phyloP scores from a whole-genome alignment of 805 yeast genomes.

The Metschnikowia gruessii region DNA sequence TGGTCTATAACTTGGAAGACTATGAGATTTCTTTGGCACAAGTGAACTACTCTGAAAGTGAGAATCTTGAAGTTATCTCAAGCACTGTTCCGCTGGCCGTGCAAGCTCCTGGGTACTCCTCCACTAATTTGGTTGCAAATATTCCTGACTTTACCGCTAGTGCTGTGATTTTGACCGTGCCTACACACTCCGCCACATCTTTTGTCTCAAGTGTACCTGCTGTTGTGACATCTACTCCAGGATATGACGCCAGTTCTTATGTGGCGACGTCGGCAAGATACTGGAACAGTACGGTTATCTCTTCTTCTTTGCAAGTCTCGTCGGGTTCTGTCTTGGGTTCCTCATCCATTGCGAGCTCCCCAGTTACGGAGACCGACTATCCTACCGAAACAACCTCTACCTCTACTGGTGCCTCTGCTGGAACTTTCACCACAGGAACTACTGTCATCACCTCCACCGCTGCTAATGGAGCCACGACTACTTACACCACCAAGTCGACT shows the following conservation, averaged over 20 bases:
- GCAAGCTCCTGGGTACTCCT: slow-evolving; percentile 43
- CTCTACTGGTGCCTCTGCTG: slow-evolving; percentile 4
- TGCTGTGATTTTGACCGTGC: background rate
- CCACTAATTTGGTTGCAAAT: background rate
- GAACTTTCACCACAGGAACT: slow-evolving; percentile 5
- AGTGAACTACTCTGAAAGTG: slow-evolving; percentile 27
- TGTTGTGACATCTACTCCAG: too few species aligned
- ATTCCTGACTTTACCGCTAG: background rate
- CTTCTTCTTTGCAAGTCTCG: background rate
- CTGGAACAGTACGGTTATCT: background rate
- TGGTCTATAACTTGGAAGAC: slow-evolving; percentile 51
- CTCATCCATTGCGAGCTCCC: too few species aligned
- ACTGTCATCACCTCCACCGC: background rate
- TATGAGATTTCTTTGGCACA: too few species aligned
- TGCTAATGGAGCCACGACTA: slow-evolving; percentile 1
- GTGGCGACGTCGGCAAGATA: too few species aligned
- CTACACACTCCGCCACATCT: too few species aligned
- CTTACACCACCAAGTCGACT: slow-evolving; percentile 14
- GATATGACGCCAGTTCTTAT: too few species aligned
- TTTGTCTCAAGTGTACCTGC: too few species aligned
- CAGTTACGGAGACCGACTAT: too few species aligned
- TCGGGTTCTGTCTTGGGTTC: too few species aligned
- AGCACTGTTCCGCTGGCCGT: slow-evolving; percentile 48
- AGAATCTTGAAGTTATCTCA: slow-evolving; percentile 45
- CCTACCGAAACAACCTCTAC: slow-evolving; percentile 10